Conservation (phyloP, 31 red algal species). For the Endocladia muricata region DNA sequence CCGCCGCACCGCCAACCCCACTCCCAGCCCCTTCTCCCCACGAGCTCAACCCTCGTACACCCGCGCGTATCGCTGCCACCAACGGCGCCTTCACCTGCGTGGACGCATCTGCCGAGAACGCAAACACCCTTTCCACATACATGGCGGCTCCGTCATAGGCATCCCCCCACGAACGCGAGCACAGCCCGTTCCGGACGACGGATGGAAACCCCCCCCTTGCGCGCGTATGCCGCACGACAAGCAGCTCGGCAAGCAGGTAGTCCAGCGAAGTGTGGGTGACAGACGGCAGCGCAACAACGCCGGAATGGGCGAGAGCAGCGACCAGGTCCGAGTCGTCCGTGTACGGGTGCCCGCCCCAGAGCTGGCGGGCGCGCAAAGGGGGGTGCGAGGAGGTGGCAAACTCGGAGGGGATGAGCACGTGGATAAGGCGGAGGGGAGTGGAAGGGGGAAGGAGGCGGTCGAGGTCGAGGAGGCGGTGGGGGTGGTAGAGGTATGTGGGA, state of each 20-base stretch:
- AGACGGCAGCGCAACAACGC: constrained; percentile 8
- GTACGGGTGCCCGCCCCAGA: constrained; percentile 56
- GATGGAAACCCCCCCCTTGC: not conserved
- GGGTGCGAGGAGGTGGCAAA: constrained; percentile 33
- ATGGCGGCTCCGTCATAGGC: not conserved
- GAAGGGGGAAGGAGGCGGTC: not conserved
- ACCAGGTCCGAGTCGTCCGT: constrained; percentile 76
- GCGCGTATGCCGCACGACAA: not conserved
- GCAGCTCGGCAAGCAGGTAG: not conserved
- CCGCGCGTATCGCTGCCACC: too few relatives aligned
- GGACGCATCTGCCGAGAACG: too few relatives aligned
- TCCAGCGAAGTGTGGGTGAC: not conserved
- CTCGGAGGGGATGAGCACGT: constrained; percentile 50
- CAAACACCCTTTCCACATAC: not conserved
- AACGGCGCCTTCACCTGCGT: too few relatives aligned
- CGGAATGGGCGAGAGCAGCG: constrained; percentile 55
- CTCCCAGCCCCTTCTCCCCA: not conserved
- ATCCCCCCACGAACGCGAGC: constrained; percentile 12
- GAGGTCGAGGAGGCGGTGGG: constrained; percentile 7
- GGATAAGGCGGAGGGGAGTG: not conserved
- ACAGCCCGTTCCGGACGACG: not conserved
- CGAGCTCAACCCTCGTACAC: too few relatives aligned
- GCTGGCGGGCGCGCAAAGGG: constrained; percentile 20
- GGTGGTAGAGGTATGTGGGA: constrained; percentile 14
- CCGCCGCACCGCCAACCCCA: not conserved